Conservation (phyloP, 2,329 filamentous ascomycete species). For the Aspergillus aculeatinus region DNA sequence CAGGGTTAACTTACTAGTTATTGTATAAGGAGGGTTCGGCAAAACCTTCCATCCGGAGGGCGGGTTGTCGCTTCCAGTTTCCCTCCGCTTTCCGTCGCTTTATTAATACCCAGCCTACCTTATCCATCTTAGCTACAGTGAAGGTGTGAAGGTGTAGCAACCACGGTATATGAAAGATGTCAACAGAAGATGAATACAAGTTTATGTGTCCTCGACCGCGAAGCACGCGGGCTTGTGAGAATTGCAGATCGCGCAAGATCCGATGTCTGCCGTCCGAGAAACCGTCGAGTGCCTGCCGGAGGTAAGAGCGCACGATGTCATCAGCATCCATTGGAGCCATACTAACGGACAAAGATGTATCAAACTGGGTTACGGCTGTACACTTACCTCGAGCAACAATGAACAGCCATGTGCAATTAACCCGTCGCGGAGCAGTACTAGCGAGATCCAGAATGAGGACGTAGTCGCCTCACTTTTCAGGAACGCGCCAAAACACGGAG, state of each 20-base stretch:
- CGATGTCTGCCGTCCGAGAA: neutral
- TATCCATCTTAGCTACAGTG: neutral
- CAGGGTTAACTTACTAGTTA: too few species aligned
- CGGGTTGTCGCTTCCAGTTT: neutral
- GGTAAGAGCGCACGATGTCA: neutral
- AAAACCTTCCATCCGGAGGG: constrained; percentile 3
- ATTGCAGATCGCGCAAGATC: neutral
- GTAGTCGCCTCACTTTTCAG: neutral
- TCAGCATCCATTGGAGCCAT: neutral
- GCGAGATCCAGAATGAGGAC: neutral
- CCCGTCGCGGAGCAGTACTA: too few species aligned
- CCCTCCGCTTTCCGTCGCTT: neutral
- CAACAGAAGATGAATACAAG: neutral
- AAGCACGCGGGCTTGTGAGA: neutral
- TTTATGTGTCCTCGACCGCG: neutral
- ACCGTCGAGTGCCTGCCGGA: neutral
- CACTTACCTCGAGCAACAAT: neutral
- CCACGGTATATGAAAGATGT: neutral
- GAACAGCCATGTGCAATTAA: neutral
- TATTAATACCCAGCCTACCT: neutral
- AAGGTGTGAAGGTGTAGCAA: neutral
- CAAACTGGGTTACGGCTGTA: neutral
- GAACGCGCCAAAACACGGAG: neutral
- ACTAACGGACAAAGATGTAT: neutral
- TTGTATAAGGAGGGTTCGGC: neutral